A percentile compares a stretch with the other conserved stretches of the same genome.
These are phyloP conservation scores for Phytophthora colocasiae DNA, from an alignment of 352 stramenopile genomes.

Conservation along the genomic window DNA sequence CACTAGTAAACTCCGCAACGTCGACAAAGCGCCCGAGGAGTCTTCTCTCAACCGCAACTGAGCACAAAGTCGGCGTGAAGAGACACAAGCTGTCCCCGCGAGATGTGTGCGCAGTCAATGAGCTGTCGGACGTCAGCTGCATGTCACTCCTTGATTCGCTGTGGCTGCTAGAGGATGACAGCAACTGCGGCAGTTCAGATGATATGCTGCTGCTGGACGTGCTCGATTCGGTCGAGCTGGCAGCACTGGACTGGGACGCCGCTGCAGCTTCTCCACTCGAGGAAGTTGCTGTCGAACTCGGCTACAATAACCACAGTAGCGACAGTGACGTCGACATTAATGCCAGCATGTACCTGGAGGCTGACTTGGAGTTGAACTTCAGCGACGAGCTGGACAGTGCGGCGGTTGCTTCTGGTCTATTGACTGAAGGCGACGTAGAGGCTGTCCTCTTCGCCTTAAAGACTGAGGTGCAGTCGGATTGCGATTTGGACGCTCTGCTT, in stretches of 20 bases:
- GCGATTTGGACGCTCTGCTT: constrained; percentile 24
- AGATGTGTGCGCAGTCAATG: constrained; percentile 11
- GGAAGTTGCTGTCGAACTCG: neutral
- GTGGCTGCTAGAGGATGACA: neutral
- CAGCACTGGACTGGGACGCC: constrained; percentile 25
- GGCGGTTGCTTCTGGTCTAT: neutral
- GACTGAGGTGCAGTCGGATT: neutral
- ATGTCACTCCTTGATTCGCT: constrained; percentile 6
- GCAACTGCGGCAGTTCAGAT: neutral
- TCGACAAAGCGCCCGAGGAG: constrained; percentile 15
- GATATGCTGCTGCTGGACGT: constrained; percentile 13
- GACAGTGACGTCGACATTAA: neutral
- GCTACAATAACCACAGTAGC: neutral
- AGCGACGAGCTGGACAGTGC: neutral
- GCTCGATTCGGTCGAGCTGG: constrained; percentile 25
- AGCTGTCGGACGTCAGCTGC: constrained; percentile 1
- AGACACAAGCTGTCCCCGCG: constrained; percentile 30
- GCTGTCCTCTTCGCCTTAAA: neutral
- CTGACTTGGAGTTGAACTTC: neutral
- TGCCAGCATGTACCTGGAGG: neutral
- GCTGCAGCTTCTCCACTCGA: constrained; percentile 1
- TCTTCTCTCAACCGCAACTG: neutral
- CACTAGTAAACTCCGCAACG: neutral
- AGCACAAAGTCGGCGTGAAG: constrained; percentile 1
- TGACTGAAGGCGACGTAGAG: constrained; percentile 22